phyloP scores from a whole-genome alignment of 2,329 filamentous ascomycete genomes.

The Microcyclospora pomicola region DNA sequence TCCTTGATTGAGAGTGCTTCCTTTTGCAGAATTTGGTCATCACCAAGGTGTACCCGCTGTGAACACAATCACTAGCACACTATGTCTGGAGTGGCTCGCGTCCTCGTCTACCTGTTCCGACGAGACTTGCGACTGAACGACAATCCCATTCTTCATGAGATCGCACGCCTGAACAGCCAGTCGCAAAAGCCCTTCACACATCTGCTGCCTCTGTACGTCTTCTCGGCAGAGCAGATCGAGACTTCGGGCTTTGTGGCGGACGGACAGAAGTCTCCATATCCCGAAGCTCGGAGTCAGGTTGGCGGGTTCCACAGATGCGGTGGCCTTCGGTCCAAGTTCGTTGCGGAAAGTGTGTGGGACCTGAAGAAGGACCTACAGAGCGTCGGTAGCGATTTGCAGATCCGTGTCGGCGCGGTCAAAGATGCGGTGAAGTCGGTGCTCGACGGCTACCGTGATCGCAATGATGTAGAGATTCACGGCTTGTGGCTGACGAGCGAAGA shows the following conservation, averaged over 20 bases:
- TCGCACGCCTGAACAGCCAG: slow-evolving; percentile 36
- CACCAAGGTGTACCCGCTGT: too few relatives aligned
- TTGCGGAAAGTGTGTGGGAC: slow-evolving; percentile 60
- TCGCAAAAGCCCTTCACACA: slow-evolving; percentile 41
- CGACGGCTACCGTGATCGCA: slow-evolving; percentile 26
- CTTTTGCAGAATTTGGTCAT: too few relatives aligned
- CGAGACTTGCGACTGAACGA: slow-evolving; percentile 60
- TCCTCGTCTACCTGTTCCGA: slow-evolving; percentile 58
- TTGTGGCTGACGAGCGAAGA: slow-evolving; percentile 66
- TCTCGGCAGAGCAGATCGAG: slow-evolving; percentile 58
- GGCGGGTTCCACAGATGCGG: slow-evolving; percentile 62
- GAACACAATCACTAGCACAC: background rate
- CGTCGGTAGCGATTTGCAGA: slow-evolving; percentile 45
- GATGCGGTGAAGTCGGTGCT: slow-evolving; percentile 49
- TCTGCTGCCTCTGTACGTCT: slow-evolving; percentile 56
- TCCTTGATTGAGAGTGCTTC: too few relatives aligned
- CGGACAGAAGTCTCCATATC: slow-evolving; percentile 47
- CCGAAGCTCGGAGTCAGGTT: slow-evolving; percentile 51
- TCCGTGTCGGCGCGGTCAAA: slow-evolving; percentile 48
- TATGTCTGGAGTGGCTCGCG: slow-evolving; percentile 17
- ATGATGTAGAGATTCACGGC: slow-evolving; percentile 39
- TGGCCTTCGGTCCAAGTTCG: slow-evolving; percentile 55
- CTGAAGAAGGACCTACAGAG: slow-evolving; percentile 48
- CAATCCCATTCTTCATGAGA: slow-evolving; percentile 56
- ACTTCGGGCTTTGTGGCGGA: slow-evolving; percentile 55